Conservation (phyloP, 352 stramenopile genomes). For the Globisporangium megalacanthum region DNA sequence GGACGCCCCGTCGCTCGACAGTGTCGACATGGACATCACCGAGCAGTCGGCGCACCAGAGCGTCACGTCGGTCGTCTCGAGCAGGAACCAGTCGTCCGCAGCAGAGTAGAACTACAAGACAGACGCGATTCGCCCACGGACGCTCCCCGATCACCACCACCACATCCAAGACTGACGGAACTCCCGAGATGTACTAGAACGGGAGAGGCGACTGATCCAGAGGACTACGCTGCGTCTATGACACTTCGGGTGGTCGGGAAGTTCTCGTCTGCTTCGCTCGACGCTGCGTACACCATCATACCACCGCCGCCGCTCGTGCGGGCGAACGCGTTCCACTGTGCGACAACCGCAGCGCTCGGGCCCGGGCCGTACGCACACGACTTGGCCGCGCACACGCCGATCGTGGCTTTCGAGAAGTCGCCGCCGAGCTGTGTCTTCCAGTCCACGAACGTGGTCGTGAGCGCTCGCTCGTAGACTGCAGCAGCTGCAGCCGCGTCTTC, state of each 20-base stretch:
- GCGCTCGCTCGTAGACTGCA: slow-evolving; percentile 42
- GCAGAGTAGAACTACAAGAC: neutral
- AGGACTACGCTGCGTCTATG: slow-evolving; percentile 3
- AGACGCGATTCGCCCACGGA: no score
- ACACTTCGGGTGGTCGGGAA: slow-evolving; percentile 52
- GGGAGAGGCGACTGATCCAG: no score
- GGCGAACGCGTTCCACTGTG: slow-evolving; percentile 41
- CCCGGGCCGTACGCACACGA: slow-evolving; percentile 64
- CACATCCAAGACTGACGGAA: no score
- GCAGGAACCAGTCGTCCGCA: slow-evolving; percentile 8
- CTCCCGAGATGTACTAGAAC: no score
- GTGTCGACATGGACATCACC: slow-evolving; percentile 18
- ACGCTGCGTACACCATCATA: slow-evolving; percentile 77
- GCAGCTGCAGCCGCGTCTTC: slow-evolving; percentile 31
- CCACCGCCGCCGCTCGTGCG: slow-evolving; percentile 29
- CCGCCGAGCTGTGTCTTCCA: slow-evolving; percentile 41
- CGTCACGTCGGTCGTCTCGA: slow-evolving; percentile 4
- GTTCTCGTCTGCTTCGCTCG: slow-evolving; percentile 39
- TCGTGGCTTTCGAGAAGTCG: slow-evolving; percentile 43
- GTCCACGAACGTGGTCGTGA: slow-evolving; percentile 47
- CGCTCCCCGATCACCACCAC: no score
- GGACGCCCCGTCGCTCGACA: slow-evolving; percentile 19
- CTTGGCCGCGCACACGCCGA: slow-evolving; percentile 44
- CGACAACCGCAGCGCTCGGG: slow-evolving; percentile 45
- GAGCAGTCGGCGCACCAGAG: slow-evolving; percentile 7